Percentiles rank a stretch among this genome's conserved stretches.
Evolutionary conservation across 2,329 filamentous ascomycete species (phyloP).

Genomic region (Trichoderma koningiopsis): DNA sequence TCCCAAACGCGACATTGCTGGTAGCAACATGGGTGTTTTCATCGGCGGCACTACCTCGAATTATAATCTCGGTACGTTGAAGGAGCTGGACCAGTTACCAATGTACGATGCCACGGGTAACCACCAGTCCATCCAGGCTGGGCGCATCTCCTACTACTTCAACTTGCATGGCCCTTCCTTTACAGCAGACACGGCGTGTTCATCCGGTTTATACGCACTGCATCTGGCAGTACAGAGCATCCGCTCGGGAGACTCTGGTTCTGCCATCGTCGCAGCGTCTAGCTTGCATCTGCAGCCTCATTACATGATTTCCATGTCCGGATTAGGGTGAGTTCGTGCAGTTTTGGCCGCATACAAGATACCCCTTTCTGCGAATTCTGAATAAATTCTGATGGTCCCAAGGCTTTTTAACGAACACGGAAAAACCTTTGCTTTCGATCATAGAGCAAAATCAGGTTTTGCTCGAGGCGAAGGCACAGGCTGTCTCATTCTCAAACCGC

Average conservation of each 20-base stretch:
- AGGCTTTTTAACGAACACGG: constrained; percentile 52
- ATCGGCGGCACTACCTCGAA: constrained; percentile 52
- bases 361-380: not conserved
- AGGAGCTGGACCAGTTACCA: constrained; percentile 50
- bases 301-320: constrained; percentile 37
- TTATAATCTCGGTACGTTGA: constrained; percentile 47
- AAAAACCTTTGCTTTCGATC: constrained; percentile 48
- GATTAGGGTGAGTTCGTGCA: constrained; percentile 32
- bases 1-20: constrained; percentile 49
- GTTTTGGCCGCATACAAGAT: not conserved
- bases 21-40: constrained; percentile 53
- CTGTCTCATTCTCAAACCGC: constrained; percentile 58
- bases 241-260: constrained; percentile 47
- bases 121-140: constrained; percentile 55
- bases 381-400: not conserved
- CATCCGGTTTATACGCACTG: constrained; percentile 52
- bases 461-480: constrained; percentile 62
- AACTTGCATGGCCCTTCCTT: constrained; percentile 57
- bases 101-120: constrained; percentile 56
- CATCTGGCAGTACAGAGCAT: constrained; percentile 55
- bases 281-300: constrained; percentile 52
- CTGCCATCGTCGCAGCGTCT: constrained; percentile 51
- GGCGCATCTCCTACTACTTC: constrained; percentile 58
- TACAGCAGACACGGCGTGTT: constrained; percentile 56
- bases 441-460: constrained; percentile 50